Evolutionary conservation across 1,284 basidiomycete species (phyloP).

Genomic region (Moniliella sp.): DNA sequence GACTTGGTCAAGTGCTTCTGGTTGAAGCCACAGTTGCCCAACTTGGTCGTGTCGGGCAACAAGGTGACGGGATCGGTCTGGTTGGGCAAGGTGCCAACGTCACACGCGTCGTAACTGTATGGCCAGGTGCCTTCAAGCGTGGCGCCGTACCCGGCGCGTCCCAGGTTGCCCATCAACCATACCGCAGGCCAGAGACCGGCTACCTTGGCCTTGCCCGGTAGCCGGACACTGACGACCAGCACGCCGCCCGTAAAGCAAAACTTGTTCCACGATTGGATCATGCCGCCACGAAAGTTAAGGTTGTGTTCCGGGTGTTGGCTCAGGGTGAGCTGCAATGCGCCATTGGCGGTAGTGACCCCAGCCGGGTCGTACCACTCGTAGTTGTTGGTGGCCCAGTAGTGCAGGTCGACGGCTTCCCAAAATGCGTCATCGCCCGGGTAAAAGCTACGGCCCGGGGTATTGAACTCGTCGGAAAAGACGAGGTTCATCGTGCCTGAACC

Average conservation of each 20-base stretch:
- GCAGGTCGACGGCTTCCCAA: slow-evolving; percentile 24
- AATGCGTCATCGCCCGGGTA: slow-evolving; percentile 33
- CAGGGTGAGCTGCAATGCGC: slow-evolving; percentile 13
- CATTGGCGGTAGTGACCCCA: slow-evolving; percentile 14
- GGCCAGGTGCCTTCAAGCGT: slow-evolving; percentile 34
- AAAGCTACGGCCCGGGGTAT: slow-evolving; percentile 16
- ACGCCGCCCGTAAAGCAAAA: slow-evolving; percentile 31
- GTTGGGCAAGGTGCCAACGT: slow-evolving; percentile 22
- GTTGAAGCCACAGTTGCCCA: slow-evolving; percentile 17
- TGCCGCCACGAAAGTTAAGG: slow-evolving; percentile 20
- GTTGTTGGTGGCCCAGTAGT: slow-evolving; percentile 16
- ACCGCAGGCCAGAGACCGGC: slow-evolving; percentile 21
- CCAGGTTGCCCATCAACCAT: slow-evolving; percentile 23
- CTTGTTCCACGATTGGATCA: slow-evolving; percentile 28
- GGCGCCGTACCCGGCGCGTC: slow-evolving; percentile 3
- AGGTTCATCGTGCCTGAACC: slow-evolving; percentile 12
- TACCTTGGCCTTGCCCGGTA: slow-evolving; percentile 14
- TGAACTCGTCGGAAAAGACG: slow-evolving; percentile 29
- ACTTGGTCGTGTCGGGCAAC: slow-evolving; percentile 9
- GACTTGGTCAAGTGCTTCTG: slow-evolving; percentile 21
- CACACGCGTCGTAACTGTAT: slow-evolving; percentile 8
- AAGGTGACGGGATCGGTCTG: slow-evolving; percentile 16
- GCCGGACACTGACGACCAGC: slow-evolving; percentile 16
- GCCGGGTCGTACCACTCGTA: slow-evolving; percentile 24
- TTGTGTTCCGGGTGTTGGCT: slow-evolving; percentile 32